A percentile compares a stretch with the other conserved stretches of the same genome.
Evolutionary conservation across 1,284 basidiomycete species (phyloP).

Genomic region (Anthracocystis setariae): DNA sequence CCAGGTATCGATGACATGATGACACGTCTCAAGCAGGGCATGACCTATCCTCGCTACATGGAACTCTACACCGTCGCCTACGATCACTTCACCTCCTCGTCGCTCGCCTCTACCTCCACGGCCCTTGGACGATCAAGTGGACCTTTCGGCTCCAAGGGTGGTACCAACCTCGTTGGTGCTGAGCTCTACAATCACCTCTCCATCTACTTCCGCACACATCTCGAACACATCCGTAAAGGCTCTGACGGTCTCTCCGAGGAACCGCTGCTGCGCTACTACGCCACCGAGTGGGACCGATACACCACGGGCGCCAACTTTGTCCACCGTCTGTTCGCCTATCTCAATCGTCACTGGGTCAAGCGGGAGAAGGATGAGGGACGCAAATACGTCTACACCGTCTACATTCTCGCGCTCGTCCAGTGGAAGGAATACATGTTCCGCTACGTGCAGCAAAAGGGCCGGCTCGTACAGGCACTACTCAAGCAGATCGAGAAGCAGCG

Average conservation of each 20-base stretch:
- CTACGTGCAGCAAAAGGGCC: slow-evolving; percentile 79
- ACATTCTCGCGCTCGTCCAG: slow-evolving; percentile 93
- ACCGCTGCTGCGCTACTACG: slow-evolving; percentile 89
- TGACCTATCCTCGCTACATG: slow-evolving; percentile 92
- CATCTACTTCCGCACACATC: slow-evolving; percentile 79
- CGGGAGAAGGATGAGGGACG: slow-evolving; percentile 96
- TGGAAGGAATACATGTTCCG: slow-evolving; percentile 94
- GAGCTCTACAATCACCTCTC: slow-evolving; percentile 92
- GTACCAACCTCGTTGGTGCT: slow-evolving; percentile 92
- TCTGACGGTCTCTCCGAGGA: slow-evolving; percentile 85
- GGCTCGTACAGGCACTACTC: slow-evolving; percentile 87
- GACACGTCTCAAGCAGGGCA: slow-evolving; percentile 77
- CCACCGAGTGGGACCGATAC: slow-evolving; percentile 92
- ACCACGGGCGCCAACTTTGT: slow-evolving; percentile 96
- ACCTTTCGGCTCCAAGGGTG: slow-evolving; percentile 66
- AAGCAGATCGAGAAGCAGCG: slow-evolving; percentile 90
- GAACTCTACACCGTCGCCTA: slow-evolving; percentile 87
- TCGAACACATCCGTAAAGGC: slow-evolving; percentile 71
- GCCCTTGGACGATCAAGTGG: slow-evolving; percentile 41
- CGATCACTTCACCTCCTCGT: slow-evolving; percentile 94
- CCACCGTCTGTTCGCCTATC: slow-evolving; percentile 83
- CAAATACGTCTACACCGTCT: slow-evolving; percentile 93
- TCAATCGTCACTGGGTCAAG: slow-evolving; percentile 99
- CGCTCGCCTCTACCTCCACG: slow-evolving; percentile 72
- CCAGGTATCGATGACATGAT: slow-evolving; percentile 75